Percentiles rank a stretch among this genome's conserved stretches.
Conservation (phyloP, 176 grass and related monocot genomes). For the Raddia distichophylla region DNA sequence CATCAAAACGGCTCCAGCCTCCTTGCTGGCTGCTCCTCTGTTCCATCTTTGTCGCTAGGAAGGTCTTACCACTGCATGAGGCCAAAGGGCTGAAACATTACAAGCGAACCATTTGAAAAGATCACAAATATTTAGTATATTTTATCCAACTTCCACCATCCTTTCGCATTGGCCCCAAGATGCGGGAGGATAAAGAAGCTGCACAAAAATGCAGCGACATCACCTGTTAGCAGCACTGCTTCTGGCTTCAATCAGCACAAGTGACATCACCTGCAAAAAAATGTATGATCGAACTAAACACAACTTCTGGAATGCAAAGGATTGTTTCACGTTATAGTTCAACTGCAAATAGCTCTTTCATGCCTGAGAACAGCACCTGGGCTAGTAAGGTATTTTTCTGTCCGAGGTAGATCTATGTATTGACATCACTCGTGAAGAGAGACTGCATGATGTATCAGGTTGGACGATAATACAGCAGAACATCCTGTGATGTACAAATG, state of each 20-base stretch:
- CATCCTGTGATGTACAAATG: background rate
- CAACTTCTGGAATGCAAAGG: background rate
- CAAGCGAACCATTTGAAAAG: background rate
- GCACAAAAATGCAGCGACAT: background rate
- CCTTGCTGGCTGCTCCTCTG: background rate
- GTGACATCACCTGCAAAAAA: background rate
- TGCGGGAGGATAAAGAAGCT: background rate
- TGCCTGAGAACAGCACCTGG: background rate
- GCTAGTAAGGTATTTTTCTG: background rate
- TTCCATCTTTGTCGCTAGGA: background rate
- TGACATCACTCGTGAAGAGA: background rate
- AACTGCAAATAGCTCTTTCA: background rate
- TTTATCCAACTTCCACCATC: background rate
- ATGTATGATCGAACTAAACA: background rate
- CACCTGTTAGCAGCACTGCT: background rate
- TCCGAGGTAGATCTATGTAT: background rate
- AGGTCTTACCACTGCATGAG: background rate
- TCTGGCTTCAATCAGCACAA: background rate
- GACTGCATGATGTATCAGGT: background rate
- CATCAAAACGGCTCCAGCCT: background rate
- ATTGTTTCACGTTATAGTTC: background rate
- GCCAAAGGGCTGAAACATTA: background rate
- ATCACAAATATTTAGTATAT: background rate
- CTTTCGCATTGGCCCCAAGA: background rate
- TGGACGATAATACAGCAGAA: background rate